A percentile compares a stretch with the other conserved stretches of the same genome.
These are phyloP conservation scores for Strobilomyces dryophilus DNA, from an alignment of 768 basidiomycete genomes.

Conservation along the genomic window DNA sequence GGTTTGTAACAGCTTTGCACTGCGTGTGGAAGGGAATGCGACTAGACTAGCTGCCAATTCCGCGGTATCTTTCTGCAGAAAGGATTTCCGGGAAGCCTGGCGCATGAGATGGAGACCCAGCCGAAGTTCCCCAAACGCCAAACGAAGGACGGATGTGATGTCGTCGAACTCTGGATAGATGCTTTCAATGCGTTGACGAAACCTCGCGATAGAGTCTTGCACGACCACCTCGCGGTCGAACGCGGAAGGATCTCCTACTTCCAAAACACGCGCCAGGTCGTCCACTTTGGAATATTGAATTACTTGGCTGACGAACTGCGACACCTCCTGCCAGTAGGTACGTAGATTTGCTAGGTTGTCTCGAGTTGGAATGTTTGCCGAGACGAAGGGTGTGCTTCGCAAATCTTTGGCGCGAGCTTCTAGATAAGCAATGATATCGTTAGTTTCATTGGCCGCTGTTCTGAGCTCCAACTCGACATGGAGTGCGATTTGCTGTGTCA, in stretches of 20 bases:
- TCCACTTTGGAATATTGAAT: slow-evolving; percentile 46
- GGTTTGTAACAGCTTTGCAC: slow-evolving; percentile 36
- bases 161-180: slow-evolving; percentile 72
- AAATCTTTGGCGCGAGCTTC: slow-evolving; percentile 30
- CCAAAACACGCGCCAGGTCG: slow-evolving; percentile 40
- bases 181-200: slow-evolving; percentile 64
- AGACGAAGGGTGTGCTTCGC: slow-evolving; percentile 22
- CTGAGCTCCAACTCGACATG: slow-evolving; percentile 53
- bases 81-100: slow-evolving; percentile 20
- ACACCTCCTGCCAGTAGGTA: slow-evolving; percentile 72
- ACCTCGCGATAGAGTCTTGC: slow-evolving; percentile 77
- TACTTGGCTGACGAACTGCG: slow-evolving; percentile 66
- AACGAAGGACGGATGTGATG: slow-evolving; percentile 59
- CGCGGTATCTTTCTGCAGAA: slow-evolving; percentile 16
- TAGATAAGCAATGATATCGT: slow-evolving; percentile 46
- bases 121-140: slow-evolving; percentile 61
- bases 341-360: slow-evolving; percentile 48
- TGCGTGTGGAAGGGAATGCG: slow-evolving; percentile 51
- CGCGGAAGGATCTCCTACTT: slow-evolving; percentile 35
- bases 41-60: slow-evolving; percentile 35
- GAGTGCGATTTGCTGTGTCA: slow-evolving; percentile 49
- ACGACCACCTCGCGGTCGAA: slow-evolving; percentile 59
- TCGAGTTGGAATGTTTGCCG: slow-evolving; percentile 31
- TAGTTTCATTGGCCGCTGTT: slow-evolving; percentile 53
- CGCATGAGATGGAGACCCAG: slow-evolving; percentile 65